phyloP scores from a whole-genome alignment of 345 rosid genomes.

The Citrus maxima region DNA sequence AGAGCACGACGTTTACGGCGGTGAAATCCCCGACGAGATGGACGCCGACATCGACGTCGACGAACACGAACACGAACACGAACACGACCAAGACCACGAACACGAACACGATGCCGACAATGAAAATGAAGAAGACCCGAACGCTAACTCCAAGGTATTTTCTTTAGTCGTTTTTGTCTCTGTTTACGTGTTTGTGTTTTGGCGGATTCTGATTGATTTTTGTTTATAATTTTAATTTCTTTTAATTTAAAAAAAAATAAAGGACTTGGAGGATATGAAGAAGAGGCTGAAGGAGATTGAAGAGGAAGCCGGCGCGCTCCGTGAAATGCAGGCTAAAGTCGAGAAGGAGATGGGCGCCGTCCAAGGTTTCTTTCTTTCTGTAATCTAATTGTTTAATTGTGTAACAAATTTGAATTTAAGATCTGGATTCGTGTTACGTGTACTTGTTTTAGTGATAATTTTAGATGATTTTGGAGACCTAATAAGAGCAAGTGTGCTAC shows the following conservation, averaged over 20 bases:
- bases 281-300: conserved; percentile 92
- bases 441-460: background rate
- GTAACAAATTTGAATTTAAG: conserved; percentile 1
- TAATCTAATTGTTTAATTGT: background rate
- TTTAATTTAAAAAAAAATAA: background rate
- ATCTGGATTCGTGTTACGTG: conserved; percentile 6
- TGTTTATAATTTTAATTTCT: background rate
- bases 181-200: background rate
- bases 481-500: background rate
- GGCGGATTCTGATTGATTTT: background rate
- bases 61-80: conserved; percentile 30
- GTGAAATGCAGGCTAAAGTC: conserved; percentile 99
- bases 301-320: conserved; percentile 97
- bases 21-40: conserved; percentile 83
- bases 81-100: conserved; percentile 13
- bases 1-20: conserved; percentile 87
- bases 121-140: conserved; percentile 45
- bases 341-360: conserved; percentile 98
- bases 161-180: background rate
- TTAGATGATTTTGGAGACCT: background rate
- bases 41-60: conserved; percentile 66
- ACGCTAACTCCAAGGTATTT: conserved; percentile 58
- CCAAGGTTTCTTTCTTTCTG: conserved; percentile 50
- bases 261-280: conserved; percentile 99
- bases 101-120: conserved; percentile 36